Evolutionary conservation across 1,139 yeast genomes (phyloP).

Genomic region (Pichia cactophila): DNA sequence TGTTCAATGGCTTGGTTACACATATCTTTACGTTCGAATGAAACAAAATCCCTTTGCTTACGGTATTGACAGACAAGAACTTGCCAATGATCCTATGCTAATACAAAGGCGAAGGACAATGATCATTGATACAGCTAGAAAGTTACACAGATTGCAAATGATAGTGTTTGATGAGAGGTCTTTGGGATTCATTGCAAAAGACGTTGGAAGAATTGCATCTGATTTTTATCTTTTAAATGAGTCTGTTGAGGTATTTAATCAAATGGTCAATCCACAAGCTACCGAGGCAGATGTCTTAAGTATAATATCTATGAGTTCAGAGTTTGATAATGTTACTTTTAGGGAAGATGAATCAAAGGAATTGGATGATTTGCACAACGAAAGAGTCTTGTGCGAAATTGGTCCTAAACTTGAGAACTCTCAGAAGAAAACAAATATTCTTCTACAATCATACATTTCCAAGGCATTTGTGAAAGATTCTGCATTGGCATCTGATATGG

Average conservation of each 20-base stretch:
- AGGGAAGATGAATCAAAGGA: constrained; percentile 85
- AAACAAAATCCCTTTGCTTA: constrained; percentile 87
- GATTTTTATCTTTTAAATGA: constrained; percentile 84
- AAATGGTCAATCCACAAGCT: constrained; percentile 74
- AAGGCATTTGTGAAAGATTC: constrained; percentile 67
- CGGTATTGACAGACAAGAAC: constrained; percentile 85
- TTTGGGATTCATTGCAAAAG: constrained; percentile 74
- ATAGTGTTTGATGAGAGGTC: constrained; percentile 83
- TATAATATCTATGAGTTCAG: constrained; percentile 87
- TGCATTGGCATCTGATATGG: constrained; percentile 76
- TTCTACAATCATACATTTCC: constrained; percentile 84
- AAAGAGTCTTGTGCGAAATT: constrained; percentile 69
- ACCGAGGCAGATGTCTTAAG: constrained; percentile 89
- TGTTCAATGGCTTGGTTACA: constrained; percentile 93
- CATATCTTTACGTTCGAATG: constrained; percentile 92
- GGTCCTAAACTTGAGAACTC: constrained; percentile 72
- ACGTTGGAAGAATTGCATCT: constrained; percentile 88
- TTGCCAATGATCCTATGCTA: constrained; percentile 75
- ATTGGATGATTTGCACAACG: constrained; percentile 53
- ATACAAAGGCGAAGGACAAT: constrained; percentile 67
- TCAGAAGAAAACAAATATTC: constrained; percentile 80
- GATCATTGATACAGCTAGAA: constrained; percentile 72
- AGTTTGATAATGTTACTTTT: constrained; percentile 82
- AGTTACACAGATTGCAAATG: constrained; percentile 84
- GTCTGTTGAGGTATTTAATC: constrained; percentile 84